These are phyloP conservation scores for Pleurotus cornucopiae DNA, from an alignment of 768 basidiomycete species.

Conservation along the genomic window DNA sequence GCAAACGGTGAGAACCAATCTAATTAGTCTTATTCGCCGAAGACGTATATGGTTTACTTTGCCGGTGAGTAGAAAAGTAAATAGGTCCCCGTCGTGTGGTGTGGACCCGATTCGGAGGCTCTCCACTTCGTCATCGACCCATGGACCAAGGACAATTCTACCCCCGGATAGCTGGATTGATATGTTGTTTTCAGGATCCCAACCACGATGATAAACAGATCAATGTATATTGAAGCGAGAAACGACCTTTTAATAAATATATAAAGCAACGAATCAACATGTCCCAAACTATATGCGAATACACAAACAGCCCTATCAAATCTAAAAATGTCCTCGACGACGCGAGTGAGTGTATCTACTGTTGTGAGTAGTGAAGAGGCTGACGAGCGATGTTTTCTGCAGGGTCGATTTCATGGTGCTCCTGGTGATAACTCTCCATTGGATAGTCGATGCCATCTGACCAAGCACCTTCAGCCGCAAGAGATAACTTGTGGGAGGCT, in stretches of 20 bases:
- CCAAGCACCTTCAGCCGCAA: not conserved
- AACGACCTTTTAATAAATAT: not conserved
- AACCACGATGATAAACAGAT: not conserved
- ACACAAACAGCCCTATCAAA: not conserved
- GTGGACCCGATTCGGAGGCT: not conserved
- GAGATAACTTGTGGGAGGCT: not conserved
- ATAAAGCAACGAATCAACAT: not conserved
- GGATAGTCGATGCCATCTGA: too few species aligned
- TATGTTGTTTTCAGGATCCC: not conserved
- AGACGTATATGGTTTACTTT: not conserved
- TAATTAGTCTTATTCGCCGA: slow-evolving; percentile 5
- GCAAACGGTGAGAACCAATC: too few species aligned
- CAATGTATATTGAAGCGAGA: not conserved
- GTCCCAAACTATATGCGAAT: not conserved
- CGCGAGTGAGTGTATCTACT: not conserved
- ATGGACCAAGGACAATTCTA: not conserved
- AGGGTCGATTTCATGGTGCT: not conserved
- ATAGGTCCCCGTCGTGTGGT: not conserved
- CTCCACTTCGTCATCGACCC: not conserved
- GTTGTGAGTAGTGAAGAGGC: not conserved
- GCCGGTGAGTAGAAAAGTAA: not conserved
- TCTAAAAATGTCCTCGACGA: not conserved
- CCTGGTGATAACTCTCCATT: not conserved
- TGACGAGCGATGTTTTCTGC: not conserved
- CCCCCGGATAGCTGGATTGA: not conserved